Evolutionary conservation across 225 moss, liverwort and hornwort genomes (phyloP).

Genomic region (Sphagnum tenellum): DNA sequence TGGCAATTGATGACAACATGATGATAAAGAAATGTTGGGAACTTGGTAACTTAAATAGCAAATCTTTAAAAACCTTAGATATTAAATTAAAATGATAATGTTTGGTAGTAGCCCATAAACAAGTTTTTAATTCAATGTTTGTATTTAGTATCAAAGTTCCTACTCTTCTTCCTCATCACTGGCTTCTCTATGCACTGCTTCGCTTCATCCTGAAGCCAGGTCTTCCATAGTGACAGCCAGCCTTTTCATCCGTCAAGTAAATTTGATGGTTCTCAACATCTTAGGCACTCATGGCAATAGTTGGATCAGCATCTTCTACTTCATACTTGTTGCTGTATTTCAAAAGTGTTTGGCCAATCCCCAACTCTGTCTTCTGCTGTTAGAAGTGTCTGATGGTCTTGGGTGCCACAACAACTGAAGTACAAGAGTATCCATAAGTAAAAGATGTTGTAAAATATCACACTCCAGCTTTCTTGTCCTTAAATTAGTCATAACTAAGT

Average conservation of each 20-base stretch:
- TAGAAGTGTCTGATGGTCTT: constrained; percentile 67
- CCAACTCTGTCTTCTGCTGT: constrained; percentile 59
- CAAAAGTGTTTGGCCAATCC: constrained; percentile 63
- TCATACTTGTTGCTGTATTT: constrained; percentile 94
- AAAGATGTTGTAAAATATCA: too few species aligned
- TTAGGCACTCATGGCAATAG: constrained; percentile 36
- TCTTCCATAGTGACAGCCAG: constrained; percentile 66
- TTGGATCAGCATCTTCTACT: constrained; percentile 57
- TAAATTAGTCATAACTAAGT: too few species aligned
- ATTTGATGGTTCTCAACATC: constrained; percentile 83
- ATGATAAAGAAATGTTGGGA: too few species aligned
- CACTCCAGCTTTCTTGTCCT: too few species aligned
- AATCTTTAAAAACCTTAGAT: too few species aligned
- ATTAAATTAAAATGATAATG: too few species aligned
- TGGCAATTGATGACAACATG: too few species aligned
- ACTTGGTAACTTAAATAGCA: too few species aligned
- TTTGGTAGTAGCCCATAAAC: too few species aligned
- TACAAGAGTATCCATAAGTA: neutral
- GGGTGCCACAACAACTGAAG: constrained; percentile 94
- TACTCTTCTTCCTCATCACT: constrained; percentile 96
- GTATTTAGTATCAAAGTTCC: too few species aligned
- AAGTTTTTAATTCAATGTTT: too few species aligned
- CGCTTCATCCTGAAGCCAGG: constrained; percentile 49
- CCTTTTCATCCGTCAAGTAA: constrained; percentile 85
- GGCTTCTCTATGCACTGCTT: constrained; percentile 56